Evolutionary conservation across 1,139 yeast species (phyloP), one percentile per base, ranked within the genome.

Genomic region (Keqinozyma sinolaborantium): DNA sequence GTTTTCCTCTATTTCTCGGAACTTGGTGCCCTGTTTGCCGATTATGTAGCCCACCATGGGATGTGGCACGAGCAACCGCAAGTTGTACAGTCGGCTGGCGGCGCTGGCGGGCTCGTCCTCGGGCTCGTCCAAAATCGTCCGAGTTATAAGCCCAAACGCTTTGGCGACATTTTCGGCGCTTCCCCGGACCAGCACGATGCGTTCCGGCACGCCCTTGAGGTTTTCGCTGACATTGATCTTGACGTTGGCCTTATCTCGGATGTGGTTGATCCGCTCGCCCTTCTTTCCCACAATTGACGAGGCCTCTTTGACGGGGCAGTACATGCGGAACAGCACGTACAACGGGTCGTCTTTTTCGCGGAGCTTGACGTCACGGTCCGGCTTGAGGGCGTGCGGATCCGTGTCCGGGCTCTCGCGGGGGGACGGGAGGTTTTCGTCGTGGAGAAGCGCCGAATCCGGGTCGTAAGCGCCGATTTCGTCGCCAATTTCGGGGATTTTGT

Each of bases 31-130:
- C 35, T 71, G 80, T 47, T 82, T 82, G 10, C 96, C 96, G 44
- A 87, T 87, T 30, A 88, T 72, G 44, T 75, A 82, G 0, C 95
- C 95, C 64, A 86, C 84, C 52, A 83, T 61, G 3, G 83, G 80
- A 54, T 86, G 92, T 2, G 96, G 95, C 23, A 88, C 70, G 34
- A 87, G 60, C 12, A 87, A 52, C 41, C 80, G 72, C 42, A 87
- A 58, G 32, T 73, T 73, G 40, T 77, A 74, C 33, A 70, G 77
- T 40, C 64, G 63, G 23, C 86, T 74, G 32, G 69, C 65, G 25
- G 73, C 59, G 3, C 74, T 60, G 1, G 85, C 79, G 3, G 86
- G 78, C 38, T 67, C 73, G 41, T 77, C 83, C 47, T 79, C 78
- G 2, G 83, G 80, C 51, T 84, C 94, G 38, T 77, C 82, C 38